These are phyloP conservation scores for Picea glauca DNA, from an alignment of 75 land plant species.

Conservation along the genomic window DNA sequence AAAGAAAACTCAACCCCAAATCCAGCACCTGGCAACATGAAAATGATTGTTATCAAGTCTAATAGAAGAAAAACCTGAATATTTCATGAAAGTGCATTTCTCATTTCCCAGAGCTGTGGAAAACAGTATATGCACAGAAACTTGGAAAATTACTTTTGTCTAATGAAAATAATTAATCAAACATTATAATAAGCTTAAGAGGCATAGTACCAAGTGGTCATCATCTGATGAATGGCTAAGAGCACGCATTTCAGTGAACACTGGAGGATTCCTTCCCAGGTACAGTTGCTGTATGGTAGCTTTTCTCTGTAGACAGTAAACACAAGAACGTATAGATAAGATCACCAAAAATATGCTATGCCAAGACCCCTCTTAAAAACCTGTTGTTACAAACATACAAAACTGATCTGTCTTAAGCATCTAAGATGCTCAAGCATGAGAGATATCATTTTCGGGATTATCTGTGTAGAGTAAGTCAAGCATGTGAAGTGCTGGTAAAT, in stretches of 20 bases:
- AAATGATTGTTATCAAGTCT: not conserved
- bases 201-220: slow-evolving; percentile 74
- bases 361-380: not conserved
- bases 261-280: slow-evolving; percentile 86
- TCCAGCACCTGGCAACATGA: slow-evolving; percentile 62
- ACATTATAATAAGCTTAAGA: no score
- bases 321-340: not conserved
- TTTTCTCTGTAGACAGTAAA: slow-evolving; percentile 46
- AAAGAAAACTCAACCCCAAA: slow-evolving; percentile 65
- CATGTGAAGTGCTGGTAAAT: no score
- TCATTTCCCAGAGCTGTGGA: not conserved
- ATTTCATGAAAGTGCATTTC: not conserved
- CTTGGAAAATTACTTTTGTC: not conserved
- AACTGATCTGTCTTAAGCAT: no score
- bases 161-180: no score
- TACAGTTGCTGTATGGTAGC: slow-evolving; percentile 59
- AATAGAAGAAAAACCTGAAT: no score
- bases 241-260: slow-evolving; percentile 70
- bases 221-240: slow-evolving; percentile 51
- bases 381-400: no score
- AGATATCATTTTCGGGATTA: no score
- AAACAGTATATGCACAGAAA: not conserved
- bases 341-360: not conserved
- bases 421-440: no score
- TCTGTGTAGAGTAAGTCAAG: no score